Evolutionary conservation across 2,329 filamentous ascomycete species (phyloP).

Genomic region (Pseudogymnoascus sp.): DNA sequence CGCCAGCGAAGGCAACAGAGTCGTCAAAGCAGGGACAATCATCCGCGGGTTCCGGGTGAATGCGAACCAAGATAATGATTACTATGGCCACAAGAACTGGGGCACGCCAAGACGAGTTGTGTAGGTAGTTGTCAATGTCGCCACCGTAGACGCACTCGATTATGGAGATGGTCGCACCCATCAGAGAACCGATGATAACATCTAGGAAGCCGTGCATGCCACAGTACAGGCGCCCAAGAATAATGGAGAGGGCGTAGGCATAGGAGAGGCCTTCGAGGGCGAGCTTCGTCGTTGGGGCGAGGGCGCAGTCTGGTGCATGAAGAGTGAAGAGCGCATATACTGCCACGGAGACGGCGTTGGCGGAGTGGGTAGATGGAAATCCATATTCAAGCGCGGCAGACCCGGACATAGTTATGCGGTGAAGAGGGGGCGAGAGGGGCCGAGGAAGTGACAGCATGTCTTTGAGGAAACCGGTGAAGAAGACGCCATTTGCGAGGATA

Average conservation of each 20-base stretch:
- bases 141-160: constrained; percentile 54
- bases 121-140: constrained; percentile 63
- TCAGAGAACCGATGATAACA: constrained; percentile 68
- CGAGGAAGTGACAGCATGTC: constrained; percentile 88
- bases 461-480: constrained; percentile 88
- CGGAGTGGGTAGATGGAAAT: constrained; percentile 93
- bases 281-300: constrained; percentile 51
- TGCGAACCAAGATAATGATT: constrained; percentile 69
- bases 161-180: constrained; percentile 60
- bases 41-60: constrained; percentile 92
- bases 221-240: constrained; percentile 87
- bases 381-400: constrained; percentile 93
- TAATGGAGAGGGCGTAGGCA: constrained; percentile 81
- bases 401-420: constrained; percentile 95
- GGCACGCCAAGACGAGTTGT: constrained; percentile 55
- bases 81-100: constrained; percentile 56
- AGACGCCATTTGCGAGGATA: constrained; percentile 70
- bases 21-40: constrained; percentile 97
- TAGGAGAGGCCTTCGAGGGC: constrained; percentile 64
- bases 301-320: constrained; percentile 53
- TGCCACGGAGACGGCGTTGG: constrained; percentile 91
- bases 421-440: constrained; percentile 82
- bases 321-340: constrained; percentile 72
- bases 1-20: constrained; percentile 85
- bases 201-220: constrained; percentile 98